phyloP scores from a whole-genome alignment of 257 asterid genomes.

The Sherardia arvensis region DNA sequence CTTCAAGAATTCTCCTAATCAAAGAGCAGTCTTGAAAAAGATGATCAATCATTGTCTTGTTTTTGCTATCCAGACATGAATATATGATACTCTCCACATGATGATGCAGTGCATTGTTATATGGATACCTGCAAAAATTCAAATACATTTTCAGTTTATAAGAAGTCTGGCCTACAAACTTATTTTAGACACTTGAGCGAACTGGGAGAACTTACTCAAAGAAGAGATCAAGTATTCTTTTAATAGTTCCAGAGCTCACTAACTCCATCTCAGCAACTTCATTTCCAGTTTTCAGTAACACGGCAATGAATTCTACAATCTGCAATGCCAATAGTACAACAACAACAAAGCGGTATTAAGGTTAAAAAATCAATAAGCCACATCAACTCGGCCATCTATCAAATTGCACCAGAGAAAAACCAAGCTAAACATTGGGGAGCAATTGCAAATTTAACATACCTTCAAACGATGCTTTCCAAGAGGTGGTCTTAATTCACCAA shows the following conservation, averaged over 20 bases:
- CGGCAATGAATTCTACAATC: slow-evolving; percentile 85
- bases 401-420: not conserved
- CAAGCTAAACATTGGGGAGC: not conserved
- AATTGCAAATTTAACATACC: slow-evolving; percentile 25
- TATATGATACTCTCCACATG: slow-evolving; percentile 85
- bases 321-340: slow-evolving; percentile 19
- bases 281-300: slow-evolving; percentile 72
- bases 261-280: slow-evolving; percentile 77
- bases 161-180: not conserved
- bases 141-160: not conserved
- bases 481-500: slow-evolving; percentile 95
- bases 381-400: no score
- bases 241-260: slow-evolving; percentile 75
- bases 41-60: slow-evolving; percentile 47
- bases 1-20: slow-evolving; percentile 62
- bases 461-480: slow-evolving; percentile 91
- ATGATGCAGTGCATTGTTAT: slow-evolving; percentile 90
- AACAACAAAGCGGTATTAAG: no score
- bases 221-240: slow-evolving; percentile 73
- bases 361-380: not conserved
- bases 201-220: slow-evolving; percentile 54
- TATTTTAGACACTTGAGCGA: not conserved
- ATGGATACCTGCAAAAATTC: slow-evolving; percentile 59
- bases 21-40: slow-evolving; percentile 62
- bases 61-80: slow-evolving; percentile 84